A percentile compares a stretch with the other conserved stretches of the same genome.
These are phyloP conservation scores for Cyclotella baltica DNA, from an alignment of 108 stramenopile species.

Conservation along the genomic window DNA sequence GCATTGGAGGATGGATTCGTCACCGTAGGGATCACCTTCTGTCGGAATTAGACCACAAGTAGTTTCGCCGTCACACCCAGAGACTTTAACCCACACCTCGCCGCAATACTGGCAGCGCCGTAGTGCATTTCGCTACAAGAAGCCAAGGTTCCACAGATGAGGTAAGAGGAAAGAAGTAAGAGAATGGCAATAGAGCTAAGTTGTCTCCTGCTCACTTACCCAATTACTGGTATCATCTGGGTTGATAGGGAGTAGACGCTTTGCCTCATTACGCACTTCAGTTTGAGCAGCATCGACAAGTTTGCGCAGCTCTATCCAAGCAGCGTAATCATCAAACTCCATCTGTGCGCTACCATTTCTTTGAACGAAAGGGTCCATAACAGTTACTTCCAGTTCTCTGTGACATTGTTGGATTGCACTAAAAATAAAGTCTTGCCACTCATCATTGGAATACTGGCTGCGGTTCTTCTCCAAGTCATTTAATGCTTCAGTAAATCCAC, in stretches of 20 bases:
- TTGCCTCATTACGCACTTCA: constrained; percentile 33
- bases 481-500: constrained; percentile 18
- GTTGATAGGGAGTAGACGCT: constrained; percentile 20
- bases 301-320: constrained; percentile 25
- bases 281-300: constrained; percentile 10
- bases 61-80: constrained; percentile 34
- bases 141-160: background rate
- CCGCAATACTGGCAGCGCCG: constrained; percentile 35
- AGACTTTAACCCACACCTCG: constrained; percentile 41
- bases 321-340: constrained; percentile 32
- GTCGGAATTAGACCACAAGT: constrained; percentile 34
- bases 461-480: constrained; percentile 13
- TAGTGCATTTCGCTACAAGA: constrained; percentile 18
- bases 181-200: background rate
- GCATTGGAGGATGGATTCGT: constrained; percentile 4
- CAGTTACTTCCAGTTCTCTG: constrained; percentile 20
- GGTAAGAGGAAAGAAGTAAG: background rate
- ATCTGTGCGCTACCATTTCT: constrained; percentile 19
- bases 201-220: background rate
- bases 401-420: constrained; percentile 28
- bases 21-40: constrained; percentile 21
- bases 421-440: constrained; percentile 23
- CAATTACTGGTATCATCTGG: constrained; percentile 35
- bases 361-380: constrained; percentile 6
- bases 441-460: background rate